Base-by-base conservation (phyloP, 768 basidiomycete genomes). In the Cystofilobasidium macerans region DNA sequence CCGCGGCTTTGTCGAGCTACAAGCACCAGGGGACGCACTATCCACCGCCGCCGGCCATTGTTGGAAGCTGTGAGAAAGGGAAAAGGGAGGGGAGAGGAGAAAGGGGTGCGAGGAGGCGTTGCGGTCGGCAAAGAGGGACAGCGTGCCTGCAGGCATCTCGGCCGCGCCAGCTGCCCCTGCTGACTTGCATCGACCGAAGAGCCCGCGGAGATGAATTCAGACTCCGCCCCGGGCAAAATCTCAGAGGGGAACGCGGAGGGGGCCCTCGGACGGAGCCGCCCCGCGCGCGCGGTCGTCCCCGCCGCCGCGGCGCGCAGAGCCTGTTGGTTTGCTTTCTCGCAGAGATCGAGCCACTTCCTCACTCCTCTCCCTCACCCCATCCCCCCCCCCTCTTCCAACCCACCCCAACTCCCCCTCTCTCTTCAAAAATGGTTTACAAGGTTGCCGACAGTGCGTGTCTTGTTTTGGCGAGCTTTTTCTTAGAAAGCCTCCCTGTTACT, bases 391-490 rank as follows among this genome's bases (percentile, higher is more conserved):
- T 35, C 61, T 20, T 48, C 32, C 61, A 9, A 8, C 22, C 35
- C 35, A 9, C 18, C 48, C 61, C 24, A 4, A 4, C 48, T 53
- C 14, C 36, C 8, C 36, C 30, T 51, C 36, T n/a, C 20, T 45
- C 30, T 61, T 30, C 18, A 32, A 33, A n/a, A 54, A 67, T 67
- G 65, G 58, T 61, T 40, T 67, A 61, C 65, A 67, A 67, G 54
- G 65, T 67, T 42, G 65, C 65, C 42, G 65, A 67, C 60, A 54
- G 51, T 54, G 16, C 51, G 12, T 3, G 7, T 24, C 6, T 51
- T 26, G 28, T 24, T 51, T 51, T 51, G 45, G 12, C 45, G 38
- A 40, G 9, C 30, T 32, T 28, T 30, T 54, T 18, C 18, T 32
- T 32, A 20, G 13, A 12, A 5, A 26, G 26, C 18, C 18, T 22